These are phyloP conservation scores for Zizania palustris DNA, from an alignment of 202 grass and related monocot genomes.

Conservation along the genomic window DNA sequence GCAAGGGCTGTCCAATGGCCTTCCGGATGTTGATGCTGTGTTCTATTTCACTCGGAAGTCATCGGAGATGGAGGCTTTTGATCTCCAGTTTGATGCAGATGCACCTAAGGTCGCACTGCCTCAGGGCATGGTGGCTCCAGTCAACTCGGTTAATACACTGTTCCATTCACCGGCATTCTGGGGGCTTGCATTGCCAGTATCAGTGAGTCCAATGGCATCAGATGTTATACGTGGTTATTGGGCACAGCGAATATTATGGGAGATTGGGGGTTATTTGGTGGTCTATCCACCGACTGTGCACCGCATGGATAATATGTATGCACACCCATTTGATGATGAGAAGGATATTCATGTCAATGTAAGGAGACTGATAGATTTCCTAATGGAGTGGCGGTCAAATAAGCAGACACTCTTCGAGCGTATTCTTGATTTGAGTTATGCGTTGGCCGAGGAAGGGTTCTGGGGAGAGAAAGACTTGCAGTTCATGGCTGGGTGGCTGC, in stretches of 20 bases:
- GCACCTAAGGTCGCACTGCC: slow-evolving; percentile 68
- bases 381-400: slow-evolving; percentile 61
- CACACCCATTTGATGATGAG: slow-evolving; percentile 60
- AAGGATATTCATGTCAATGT: slow-evolving; percentile 76
- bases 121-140: slow-evolving; percentile 58
- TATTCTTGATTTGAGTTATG: slow-evolving; percentile 73
- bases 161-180: slow-evolving; percentile 76
- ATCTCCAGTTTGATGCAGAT: slow-evolving; percentile 54
- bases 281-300: slow-evolving; percentile 67
- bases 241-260: slow-evolving; percentile 70
- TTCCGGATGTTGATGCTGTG: slow-evolving; percentile 62
- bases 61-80: slow-evolving; percentile 50
- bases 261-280: slow-evolving; percentile 61
- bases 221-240: slow-evolving; percentile 75
- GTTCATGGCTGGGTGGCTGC: slow-evolving; percentile 65
- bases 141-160: slow-evolving; percentile 65
- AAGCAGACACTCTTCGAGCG: slow-evolving; percentile 62
- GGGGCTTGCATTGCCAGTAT: slow-evolving; percentile 63
- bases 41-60: slow-evolving; percentile 81
- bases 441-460: slow-evolving; percentile 62
- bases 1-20: slow-evolving; percentile 65
- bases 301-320: slow-evolving; percentile 48
- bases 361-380: slow-evolving; percentile 63
- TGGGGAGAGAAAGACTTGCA: slow-evolving; percentile 67
- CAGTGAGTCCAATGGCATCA: slow-evolving; percentile 61